Percentiles rank a stretch among this genome's conserved stretches.
Conservation (phyloP, 164 flowering plant genomes). For the Kingdonia uniflora region DNA sequence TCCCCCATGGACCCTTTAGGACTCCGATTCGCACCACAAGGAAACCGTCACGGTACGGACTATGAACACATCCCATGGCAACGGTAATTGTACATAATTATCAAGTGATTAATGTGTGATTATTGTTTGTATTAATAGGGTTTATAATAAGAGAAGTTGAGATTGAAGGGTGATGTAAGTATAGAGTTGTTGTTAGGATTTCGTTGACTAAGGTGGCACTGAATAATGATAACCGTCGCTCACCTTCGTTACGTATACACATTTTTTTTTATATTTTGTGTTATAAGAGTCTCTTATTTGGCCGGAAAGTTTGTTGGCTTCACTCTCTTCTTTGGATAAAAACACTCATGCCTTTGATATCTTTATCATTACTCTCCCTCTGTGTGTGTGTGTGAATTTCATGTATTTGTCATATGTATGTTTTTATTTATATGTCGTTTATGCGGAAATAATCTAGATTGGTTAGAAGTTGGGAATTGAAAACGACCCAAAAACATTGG, state of each 20-base stretch:
- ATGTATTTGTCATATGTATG: too few relatives aligned
- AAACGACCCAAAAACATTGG: too few relatives aligned
- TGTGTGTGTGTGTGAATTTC: too few relatives aligned
- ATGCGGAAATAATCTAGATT: neutral
- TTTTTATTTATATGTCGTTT: neutral
- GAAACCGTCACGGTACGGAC: too few relatives aligned
- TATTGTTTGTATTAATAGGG: too few relatives aligned
- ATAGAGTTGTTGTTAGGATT: conserved; percentile 50
- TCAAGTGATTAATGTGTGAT: too few relatives aligned
- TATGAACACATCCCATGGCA: too few relatives aligned
- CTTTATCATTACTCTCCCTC: neutral
- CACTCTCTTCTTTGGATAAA: neutral
- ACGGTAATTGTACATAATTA: too few relatives aligned
- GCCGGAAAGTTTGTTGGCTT: conserved; percentile 10
- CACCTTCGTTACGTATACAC: conserved; percentile 26
- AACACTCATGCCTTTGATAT: neutral
- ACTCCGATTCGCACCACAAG: too few relatives aligned
- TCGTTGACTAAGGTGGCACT: conserved; percentile 45
- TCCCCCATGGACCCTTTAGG: too few relatives aligned
- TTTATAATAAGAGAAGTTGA: too few relatives aligned
- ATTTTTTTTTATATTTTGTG: neutral
- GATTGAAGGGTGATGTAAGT: too few relatives aligned
- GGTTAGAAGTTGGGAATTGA: neutral
- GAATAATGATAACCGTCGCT: conserved; percentile 47
- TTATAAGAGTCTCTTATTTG: neutral